Evolutionary conservation across 169 alveolate genomes (phyloP).

Genomic region (Haemoproteus tartakovskyi): DNA sequence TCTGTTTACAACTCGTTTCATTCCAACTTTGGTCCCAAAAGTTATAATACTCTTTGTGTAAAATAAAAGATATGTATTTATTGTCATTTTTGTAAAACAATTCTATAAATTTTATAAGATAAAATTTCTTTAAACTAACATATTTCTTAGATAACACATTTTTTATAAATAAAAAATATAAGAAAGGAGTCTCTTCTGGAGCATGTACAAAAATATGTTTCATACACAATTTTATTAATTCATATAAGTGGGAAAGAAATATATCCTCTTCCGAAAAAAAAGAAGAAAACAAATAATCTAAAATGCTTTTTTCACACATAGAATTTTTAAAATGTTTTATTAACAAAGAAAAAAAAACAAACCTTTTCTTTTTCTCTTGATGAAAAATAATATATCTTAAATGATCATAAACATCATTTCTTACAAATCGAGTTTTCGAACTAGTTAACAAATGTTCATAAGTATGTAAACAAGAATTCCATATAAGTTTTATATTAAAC

Average conservation of each 20-base stretch:
- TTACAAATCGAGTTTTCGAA: slow-evolving; percentile 30
- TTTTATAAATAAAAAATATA: slow-evolving; percentile 50
- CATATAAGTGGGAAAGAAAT: slow-evolving; percentile 41
- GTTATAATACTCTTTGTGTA: slow-evolving; percentile 61
- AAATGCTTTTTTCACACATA: slow-evolving; percentile 49
- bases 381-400: slow-evolving; percentile 60
- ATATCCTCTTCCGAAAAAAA: slow-evolving; percentile 47
- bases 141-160: slow-evolving; percentile 28
- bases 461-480: slow-evolving; percentile 51
- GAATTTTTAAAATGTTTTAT: slow-evolving; percentile 46
- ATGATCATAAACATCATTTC: slow-evolving; percentile 30
- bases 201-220: slow-evolving; percentile 38
- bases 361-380: slow-evolving; percentile 61
- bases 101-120: slow-evolving; percentile 51
- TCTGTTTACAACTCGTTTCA: too few species aligned
- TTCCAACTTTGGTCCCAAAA: too few species aligned
- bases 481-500: slow-evolving; percentile 62
- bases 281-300: slow-evolving; percentile 54
- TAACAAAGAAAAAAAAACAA: slow-evolving; percentile 35
- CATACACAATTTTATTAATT: slow-evolving; percentile 49
- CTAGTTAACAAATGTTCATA: slow-evolving; percentile 55
- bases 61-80: slow-evolving; percentile 29
- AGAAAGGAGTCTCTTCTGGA: slow-evolving; percentile 26
- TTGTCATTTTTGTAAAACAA: slow-evolving; percentile 41
- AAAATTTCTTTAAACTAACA: slow-evolving; percentile 38